Percentiles rank a stretch among this genome's conserved stretches.
phyloP scores from a whole-genome alignment of 805 yeast genomes.

The Blastobotrys chiropterorum region DNA sequence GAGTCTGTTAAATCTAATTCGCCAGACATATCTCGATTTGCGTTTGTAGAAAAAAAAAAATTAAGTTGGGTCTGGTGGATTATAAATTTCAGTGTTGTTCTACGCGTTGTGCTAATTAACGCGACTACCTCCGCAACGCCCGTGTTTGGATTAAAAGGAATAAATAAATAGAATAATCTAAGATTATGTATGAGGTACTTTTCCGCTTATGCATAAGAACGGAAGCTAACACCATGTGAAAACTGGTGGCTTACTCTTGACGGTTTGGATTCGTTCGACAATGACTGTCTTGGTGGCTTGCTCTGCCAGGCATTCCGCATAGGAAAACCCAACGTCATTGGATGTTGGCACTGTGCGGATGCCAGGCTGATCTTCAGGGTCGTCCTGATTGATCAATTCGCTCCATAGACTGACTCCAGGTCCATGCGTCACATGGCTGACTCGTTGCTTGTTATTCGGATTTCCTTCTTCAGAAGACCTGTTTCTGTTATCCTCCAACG shows the following conservation, averaged over 20 bases:
- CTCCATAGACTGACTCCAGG: slow-evolving; percentile 10
- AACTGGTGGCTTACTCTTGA: slow-evolving; percentile 51
- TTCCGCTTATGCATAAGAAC: too few species aligned
- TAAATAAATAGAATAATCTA: background rate
- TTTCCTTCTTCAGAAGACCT: slow-evolving; percentile 3
- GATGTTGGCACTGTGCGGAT: slow-evolving; percentile 7
- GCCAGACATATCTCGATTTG: background rate
- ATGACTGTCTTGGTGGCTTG: slow-evolving; percentile 42
- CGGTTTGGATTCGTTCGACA: slow-evolving; percentile 54
- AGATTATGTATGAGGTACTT: background rate
- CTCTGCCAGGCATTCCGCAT: slow-evolving; percentile 19
- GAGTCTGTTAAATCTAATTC: slow-evolving; percentile 50
- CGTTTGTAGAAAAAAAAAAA: background rate
- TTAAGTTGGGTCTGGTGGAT: background rate
- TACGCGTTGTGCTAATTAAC: background rate
- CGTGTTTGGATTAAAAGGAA: too few species aligned
- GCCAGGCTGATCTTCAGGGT: slow-evolving; percentile 2
- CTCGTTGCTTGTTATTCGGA: background rate
- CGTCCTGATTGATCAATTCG: slow-evolving; percentile 12
- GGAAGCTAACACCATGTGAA: slow-evolving; percentile 66
- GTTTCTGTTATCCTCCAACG: slow-evolving; percentile 5
- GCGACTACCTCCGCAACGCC: too few species aligned
- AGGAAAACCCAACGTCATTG: slow-evolving; percentile 22
- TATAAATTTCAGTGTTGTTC: background rate
- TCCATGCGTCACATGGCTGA: slow-evolving; percentile 5